These are phyloP conservation scores for Candida manassasensis DNA, from an alignment of 805 yeast genomes.

Conservation along the genomic window DNA sequence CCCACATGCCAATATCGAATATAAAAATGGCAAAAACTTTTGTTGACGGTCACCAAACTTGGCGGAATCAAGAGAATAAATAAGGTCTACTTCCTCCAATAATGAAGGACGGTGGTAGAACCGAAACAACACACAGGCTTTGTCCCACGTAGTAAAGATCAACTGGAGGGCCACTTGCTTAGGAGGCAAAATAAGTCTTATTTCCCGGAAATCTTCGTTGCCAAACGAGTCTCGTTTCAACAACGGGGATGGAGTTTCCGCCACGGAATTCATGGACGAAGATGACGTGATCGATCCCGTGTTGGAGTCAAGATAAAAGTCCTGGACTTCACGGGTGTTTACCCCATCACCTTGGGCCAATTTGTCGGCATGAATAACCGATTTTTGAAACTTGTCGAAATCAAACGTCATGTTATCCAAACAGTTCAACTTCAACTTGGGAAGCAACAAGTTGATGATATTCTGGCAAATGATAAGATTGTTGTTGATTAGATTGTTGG, in stretches of 20 bases:
- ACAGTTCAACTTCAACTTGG: constrained; percentile 29
- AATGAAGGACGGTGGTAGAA: constrained; percentile 85
- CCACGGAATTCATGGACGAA: constrained; percentile 4
- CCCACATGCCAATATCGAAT: constrained; percentile 87
- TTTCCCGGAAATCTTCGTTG: constrained; percentile 32
- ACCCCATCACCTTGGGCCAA: constrained; percentile 12
- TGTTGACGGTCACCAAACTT: constrained; percentile 70
- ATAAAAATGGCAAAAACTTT: constrained; percentile 71
- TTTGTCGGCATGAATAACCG: constrained; percentile 17
- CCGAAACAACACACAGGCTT: constrained; percentile 79
- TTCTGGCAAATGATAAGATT: constrained; percentile 29
- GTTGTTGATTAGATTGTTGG: constrained; percentile 11
- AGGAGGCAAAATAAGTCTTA: constrained; percentile 69
- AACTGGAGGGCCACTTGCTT: constrained; percentile 66
- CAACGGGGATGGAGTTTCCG: constrained; percentile 1
- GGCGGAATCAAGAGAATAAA: constrained; percentile 72
- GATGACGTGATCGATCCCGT: constrained; percentile 5
- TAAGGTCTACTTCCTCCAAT: constrained; percentile 64
- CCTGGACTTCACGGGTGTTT: constrained; percentile 23
- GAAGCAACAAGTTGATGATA: constrained; percentile 30
- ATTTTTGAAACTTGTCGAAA: constrained; percentile 28
- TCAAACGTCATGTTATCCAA: constrained; percentile 30
- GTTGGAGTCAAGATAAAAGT: constrained; percentile 18
- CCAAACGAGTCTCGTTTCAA: constrained; percentile 9
- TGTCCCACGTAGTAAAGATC: constrained; percentile 74